phyloP scores from a whole-genome alignment of 495 filamentous ascomycete genomes.

The Glutinoglossum americanum region DNA sequence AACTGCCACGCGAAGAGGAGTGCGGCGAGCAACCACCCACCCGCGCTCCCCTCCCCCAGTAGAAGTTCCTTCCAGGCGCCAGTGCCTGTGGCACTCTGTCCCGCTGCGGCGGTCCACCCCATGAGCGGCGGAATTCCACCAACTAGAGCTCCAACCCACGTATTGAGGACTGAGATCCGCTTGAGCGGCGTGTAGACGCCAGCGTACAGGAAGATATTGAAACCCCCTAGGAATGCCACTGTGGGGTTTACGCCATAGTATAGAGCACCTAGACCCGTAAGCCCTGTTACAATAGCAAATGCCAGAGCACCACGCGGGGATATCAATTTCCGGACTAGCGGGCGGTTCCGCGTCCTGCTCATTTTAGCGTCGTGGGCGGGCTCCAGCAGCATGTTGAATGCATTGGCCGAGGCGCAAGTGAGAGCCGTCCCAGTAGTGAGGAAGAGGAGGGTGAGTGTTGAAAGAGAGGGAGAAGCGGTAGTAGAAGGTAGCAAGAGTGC shows the following conservation, averaged over 20 bases:
- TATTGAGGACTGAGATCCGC: slow-evolving; percentile 68
- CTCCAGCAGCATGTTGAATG: slow-evolving; percentile 93
- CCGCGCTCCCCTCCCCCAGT: slow-evolving; percentile 42
- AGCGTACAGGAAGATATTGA: slow-evolving; percentile 78
- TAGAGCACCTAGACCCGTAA: slow-evolving; percentile 41
- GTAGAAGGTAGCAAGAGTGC: slow-evolving; percentile 48
- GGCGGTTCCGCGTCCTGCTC: slow-evolving; percentile 74
- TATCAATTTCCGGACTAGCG: slow-evolving; percentile 67
- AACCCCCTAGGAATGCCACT: slow-evolving; percentile 58
- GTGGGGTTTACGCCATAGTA: slow-evolving; percentile 90
- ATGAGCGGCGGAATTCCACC: slow-evolving; percentile 89
- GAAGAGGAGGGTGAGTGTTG: slow-evolving; percentile 76
- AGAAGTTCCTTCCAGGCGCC: slow-evolving; percentile 62
- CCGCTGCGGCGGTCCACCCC: slow-evolving; percentile 91
- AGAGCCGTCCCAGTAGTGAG: slow-evolving; percentile 78
- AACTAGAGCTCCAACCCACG: slow-evolving; percentile 84
- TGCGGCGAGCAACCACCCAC: slow-evolving; percentile 74
- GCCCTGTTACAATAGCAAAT: slow-evolving; percentile 54
- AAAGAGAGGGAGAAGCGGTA: slow-evolving; percentile 60
- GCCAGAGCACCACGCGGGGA: slow-evolving; percentile 48
- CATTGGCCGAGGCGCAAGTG: slow-evolving; percentile 68
- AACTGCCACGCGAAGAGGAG: slow-evolving; percentile 94
- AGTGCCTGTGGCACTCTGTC: slow-evolving; percentile 58
- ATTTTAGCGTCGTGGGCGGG: slow-evolving; percentile 78
- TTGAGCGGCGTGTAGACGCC: slow-evolving; percentile 87